Conservation (phyloP, 2,329 filamentous ascomycete species). For the Ophiosphaerella narmari region DNA sequence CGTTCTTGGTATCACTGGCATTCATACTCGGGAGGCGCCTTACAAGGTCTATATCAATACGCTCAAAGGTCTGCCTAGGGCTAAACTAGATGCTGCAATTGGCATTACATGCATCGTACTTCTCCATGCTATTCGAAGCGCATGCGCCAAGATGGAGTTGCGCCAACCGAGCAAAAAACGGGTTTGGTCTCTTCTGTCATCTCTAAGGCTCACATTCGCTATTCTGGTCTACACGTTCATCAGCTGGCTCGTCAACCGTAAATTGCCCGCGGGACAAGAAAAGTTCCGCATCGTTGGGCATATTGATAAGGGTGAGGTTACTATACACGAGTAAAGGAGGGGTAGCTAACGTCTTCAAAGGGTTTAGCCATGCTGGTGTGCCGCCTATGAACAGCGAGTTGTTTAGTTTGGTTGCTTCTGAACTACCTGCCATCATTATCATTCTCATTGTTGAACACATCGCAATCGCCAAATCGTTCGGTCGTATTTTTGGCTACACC, state of each 20-base stretch:
- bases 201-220: constrained; percentile 83
- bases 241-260: constrained; percentile 73
- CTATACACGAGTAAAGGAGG: neutral
- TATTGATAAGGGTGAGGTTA: constrained; percentile 70
- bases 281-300: constrained; percentile 72
- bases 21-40: constrained; percentile 75
- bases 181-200: constrained; percentile 82
- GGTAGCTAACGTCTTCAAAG: constrained; percentile 40
- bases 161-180: constrained; percentile 71
- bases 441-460: constrained; percentile 94
- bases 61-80: constrained; percentile 69
- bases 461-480: constrained; percentile 93
- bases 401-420: constrained; percentile 66
- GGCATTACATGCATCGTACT: constrained; percentile 80
- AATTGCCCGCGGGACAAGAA: constrained; percentile 46
- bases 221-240: constrained; percentile 89
- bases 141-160: constrained; percentile 67
- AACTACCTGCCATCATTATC: constrained; percentile 83
- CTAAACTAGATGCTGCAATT: constrained; percentile 80
- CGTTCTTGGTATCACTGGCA: constrained; percentile 76
- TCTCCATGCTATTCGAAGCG: constrained; percentile 65
- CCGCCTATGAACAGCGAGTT: constrained; percentile 69
- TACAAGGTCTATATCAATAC: constrained; percentile 85
- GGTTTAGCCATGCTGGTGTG: constrained; percentile 77
- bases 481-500: constrained; percentile 87